Evolutionary conservation across 2,329 filamentous ascomycete genomes (phyloP).

Genomic region (Alternaria longipes): DNA sequence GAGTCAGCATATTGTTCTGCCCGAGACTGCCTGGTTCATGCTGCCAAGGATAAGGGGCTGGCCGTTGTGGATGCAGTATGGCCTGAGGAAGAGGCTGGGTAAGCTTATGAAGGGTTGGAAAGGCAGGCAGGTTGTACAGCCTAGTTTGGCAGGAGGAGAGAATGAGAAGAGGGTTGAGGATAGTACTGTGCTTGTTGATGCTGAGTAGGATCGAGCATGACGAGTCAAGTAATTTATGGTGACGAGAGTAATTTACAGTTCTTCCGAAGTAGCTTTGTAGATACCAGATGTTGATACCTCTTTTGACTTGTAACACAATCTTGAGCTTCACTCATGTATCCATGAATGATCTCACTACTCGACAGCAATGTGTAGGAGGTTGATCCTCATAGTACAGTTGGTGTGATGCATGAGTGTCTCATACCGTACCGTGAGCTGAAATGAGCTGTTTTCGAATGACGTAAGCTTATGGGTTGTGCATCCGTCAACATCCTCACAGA

Average conservation of each 20-base stretch:
- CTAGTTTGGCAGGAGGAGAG: slow-evolving; percentile 35
- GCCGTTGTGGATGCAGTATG: slow-evolving; percentile 71
- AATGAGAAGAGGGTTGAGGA: slow-evolving; percentile 34
- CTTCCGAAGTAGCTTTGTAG: not conserved
- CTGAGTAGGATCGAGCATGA: slow-evolving; percentile 7
- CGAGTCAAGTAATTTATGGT: not conserved
- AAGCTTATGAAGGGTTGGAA: slow-evolving; percentile 49
- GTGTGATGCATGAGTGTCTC: no score
- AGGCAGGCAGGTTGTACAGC: slow-evolving; percentile 51
- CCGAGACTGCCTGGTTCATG: slow-evolving; percentile 52
- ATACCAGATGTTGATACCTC: not conserved
- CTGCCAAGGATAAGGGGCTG: slow-evolving; percentile 57
- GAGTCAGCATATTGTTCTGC: slow-evolving; percentile 66
- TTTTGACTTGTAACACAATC: not conserved
- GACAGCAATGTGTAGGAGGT: not conserved
- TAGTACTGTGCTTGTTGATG: slow-evolving; percentile 39
- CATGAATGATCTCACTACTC: not conserved
- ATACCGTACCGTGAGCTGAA: not conserved
- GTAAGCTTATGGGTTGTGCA: not conserved
- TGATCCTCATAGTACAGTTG: no score
- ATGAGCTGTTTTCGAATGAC: not conserved
- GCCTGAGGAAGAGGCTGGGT: slow-evolving; percentile 56
- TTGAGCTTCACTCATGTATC: not conserved
- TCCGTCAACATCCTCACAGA: not conserved
- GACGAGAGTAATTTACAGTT: not conserved